Evolutionary conservation across 2,329 filamentous ascomycete genomes (phyloP), one percentile per base, ranked within the genome.

Genomic region (Colletotrichum tabaci): DNA sequence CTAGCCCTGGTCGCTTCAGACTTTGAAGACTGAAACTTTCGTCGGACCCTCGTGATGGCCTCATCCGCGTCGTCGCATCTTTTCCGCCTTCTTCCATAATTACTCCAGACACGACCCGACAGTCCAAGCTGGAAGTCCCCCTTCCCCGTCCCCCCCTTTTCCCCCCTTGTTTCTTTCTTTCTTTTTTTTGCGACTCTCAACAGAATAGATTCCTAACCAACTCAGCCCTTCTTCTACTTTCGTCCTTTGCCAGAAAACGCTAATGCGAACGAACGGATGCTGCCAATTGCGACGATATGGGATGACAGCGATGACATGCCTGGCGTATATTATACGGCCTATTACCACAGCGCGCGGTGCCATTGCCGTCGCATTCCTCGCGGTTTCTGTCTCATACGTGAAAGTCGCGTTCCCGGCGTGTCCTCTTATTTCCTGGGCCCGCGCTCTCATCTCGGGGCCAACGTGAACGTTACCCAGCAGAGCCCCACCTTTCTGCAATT

Each of bases 11-110:
- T 49, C 69, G 69, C 69, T 38, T 64, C 69, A 72, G 60, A 72
- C 65, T 55, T 68, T 63, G 53, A 42, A 26, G 10, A 60, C 66
- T 72, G 69, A 72, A 72, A 72, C 69, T 72, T 64, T 72, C 53
- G 10, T 68, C 55, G n/a, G 47, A 30, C 12, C 68, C 66, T 72
- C 69, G 53, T 60, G 60, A 72, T 69, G 65, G 69, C 69, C 66
- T 72, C 69, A 72, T 60, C 40, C 47, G 58, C 65, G 18, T 69
- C 65, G 69, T 72, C 65, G 60, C 65, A 64, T 69, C 53, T 61
- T 55, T 60, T 55, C 40, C 65, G 30, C 46, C 38, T 38, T 58
- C 53, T 63, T 55, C 47, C 65, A 49, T 55, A 35, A 47, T 64
- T 69, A 44, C 56, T 55, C 26, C 53, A 61, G 62, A 49, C 46